Percentiles rank a stretch among this genome's conserved stretches.
These are phyloP conservation scores for Kwoniella bestiolae DNA, from an alignment of 768 basidiomycete species.

Conservation along the genomic window DNA sequence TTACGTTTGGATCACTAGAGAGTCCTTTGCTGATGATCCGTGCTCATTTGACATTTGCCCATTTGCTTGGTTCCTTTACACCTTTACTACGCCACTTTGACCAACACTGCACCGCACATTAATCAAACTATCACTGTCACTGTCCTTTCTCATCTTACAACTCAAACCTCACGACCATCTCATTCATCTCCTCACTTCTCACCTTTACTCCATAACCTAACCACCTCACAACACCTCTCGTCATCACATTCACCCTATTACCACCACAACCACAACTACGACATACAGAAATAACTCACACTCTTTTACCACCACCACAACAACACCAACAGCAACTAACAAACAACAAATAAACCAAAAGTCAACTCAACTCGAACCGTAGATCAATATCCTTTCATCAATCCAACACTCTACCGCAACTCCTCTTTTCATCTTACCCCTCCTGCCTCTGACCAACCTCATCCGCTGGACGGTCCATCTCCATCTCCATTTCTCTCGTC, in stretches of 20 bases:
- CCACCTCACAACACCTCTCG: neutral
- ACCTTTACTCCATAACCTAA: neutral
- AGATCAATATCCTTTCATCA: neutral
- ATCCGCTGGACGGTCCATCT: conserved; percentile 9
- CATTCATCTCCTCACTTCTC: neutral
- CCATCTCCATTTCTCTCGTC: neutral
- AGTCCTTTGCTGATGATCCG: conserved; percentile 9
- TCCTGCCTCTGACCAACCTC: neutral
- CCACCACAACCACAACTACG: neutral
- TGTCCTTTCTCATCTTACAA: neutral
- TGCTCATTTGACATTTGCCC: neutral
- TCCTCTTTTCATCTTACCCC: neutral
- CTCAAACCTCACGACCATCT: conserved; percentile 4
- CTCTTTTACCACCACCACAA: neutral
- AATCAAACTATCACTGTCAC: neutral
- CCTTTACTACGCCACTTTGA: conserved; percentile 11
- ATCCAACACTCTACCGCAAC: neutral
- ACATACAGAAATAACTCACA: neutral
- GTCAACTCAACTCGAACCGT: neutral
- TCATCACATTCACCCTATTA: neutral
- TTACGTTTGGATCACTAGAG: neutral
- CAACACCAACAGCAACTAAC: neutral
- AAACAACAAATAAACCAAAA: neutral
- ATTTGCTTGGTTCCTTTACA: neutral
- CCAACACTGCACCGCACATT: neutral